Percentiles rank a stretch among this genome's conserved stretches.
phyloP scores from a whole-genome alignment of 2,329 filamentous ascomycete genomes.

The Sporothrix globosa region DNA sequence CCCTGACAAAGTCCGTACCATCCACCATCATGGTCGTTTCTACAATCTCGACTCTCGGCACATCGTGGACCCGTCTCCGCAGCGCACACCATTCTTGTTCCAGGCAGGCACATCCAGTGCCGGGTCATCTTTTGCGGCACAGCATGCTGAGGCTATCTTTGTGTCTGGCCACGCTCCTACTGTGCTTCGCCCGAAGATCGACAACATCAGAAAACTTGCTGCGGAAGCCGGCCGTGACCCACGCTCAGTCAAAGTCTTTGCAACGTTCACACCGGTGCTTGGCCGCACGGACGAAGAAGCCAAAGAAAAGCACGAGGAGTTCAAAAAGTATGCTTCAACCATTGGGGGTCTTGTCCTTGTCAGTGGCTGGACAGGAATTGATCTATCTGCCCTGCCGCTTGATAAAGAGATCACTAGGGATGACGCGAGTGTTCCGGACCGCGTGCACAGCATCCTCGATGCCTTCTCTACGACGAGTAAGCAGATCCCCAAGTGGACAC shows the following conservation, averaged over 20 bases:
- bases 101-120: slow-evolving; percentile 38
- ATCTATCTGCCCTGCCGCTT: slow-evolving; percentile 37
- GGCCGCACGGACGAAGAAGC: slow-evolving; percentile 37
- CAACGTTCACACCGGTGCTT: slow-evolving; percentile 34
- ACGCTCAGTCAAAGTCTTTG: slow-evolving; percentile 36
- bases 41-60: slow-evolving; percentile 25
- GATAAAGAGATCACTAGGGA: slow-evolving; percentile 36
- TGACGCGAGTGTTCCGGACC: slow-evolving; percentile 21
- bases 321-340: slow-evolving; percentile 33
- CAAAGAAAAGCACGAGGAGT: slow-evolving; percentile 35
- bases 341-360: slow-evolving; percentile 36
- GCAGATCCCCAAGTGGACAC: slow-evolving; percentile 31
- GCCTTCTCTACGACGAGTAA: not conserved
- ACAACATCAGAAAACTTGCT: slow-evolving; percentile 31
- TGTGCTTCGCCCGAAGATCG: slow-evolving; percentile 26
- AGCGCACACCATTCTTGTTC: slow-evolving; percentile 38
- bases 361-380: slow-evolving; percentile 37
- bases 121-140: slow-evolving; percentile 37
- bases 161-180: slow-evolving; percentile 16
- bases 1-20: slow-evolving; percentile 32
- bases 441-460: slow-evolving; percentile 25
- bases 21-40: slow-evolving; percentile 30
- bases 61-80: slow-evolving; percentile 34
- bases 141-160: slow-evolving; percentile 37
- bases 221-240: slow-evolving; percentile 35